These are phyloP conservation scores for Eucalyptus pauciflora DNA, from an alignment of 345 rosid species.

Conservation along the genomic window DNA sequence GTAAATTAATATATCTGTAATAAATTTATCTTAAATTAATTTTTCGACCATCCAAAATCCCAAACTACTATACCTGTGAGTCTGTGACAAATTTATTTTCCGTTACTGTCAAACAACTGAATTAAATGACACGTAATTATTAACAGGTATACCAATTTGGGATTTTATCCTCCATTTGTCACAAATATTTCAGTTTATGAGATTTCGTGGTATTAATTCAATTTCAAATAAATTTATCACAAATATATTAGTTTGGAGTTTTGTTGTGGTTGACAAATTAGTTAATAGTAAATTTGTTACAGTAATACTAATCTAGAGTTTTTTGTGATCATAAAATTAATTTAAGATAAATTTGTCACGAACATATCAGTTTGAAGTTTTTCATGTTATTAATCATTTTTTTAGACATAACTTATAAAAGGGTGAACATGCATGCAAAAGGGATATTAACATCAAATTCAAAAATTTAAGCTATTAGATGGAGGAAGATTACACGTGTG, in stretches of 20 bases:
- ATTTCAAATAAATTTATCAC: too few relatives aligned
- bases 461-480: accelerated
- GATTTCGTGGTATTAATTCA: too few relatives aligned
- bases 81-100: accelerated
- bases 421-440: background rate
- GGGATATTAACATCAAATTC: too few relatives aligned
- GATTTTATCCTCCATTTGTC: accelerated
- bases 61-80: accelerated
- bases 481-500: accelerated
- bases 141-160: accelerated
- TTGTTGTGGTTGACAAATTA: too few relatives aligned
- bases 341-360: accelerated
- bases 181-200: accelerated
- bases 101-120: accelerated
- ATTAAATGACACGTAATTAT: accelerated
- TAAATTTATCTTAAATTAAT: too few relatives aligned
- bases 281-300: too few relatives aligned
- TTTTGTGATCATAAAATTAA: too few relatives aligned
- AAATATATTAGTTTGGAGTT: accelerated
- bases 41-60: accelerated
- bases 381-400: accelerated
- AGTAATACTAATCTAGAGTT: accelerated
- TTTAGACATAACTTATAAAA: background rate
- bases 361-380: accelerated
- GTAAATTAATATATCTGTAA: accelerated